These are phyloP conservation scores for Arxiozyma slooffiae DNA, from an alignment of 1,139 yeast species.

Conservation along the genomic window DNA sequence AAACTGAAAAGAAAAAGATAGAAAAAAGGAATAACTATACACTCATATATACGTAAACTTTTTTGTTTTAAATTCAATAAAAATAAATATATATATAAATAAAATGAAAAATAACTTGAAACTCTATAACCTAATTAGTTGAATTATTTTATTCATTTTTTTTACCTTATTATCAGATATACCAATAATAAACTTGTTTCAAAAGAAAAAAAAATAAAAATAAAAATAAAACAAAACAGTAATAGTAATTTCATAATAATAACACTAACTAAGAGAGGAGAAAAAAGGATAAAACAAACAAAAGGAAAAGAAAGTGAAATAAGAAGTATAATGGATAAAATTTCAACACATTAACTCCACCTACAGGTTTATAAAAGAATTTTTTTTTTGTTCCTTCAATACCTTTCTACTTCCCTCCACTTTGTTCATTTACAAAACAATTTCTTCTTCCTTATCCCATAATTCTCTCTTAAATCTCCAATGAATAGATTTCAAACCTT, in stretches of 20 bases:
- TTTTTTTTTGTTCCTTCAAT: not conserved
- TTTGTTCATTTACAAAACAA: conserved; percentile 27
- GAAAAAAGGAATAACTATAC: not conserved
- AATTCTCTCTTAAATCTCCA: conserved; percentile 56
- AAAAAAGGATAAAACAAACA: too few species aligned
- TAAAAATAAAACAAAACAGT: too few species aligned
- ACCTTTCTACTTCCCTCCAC: not conserved
- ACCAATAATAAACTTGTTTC: not conserved
- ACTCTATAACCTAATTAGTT: not conserved
- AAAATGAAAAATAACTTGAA: not conserved
- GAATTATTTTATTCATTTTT: too few species aligned
- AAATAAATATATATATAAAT: too few species aligned
- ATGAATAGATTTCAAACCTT: conserved; percentile 41
- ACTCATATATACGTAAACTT: not conserved
- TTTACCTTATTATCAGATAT: too few species aligned
- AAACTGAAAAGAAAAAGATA: too few species aligned
- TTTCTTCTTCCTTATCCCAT: conserved; percentile 52
- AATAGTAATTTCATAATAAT: not conserved
- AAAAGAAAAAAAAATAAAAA: too few species aligned
- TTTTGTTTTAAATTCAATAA: not conserved
- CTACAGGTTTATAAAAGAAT: too few species aligned
- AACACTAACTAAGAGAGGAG: not conserved
- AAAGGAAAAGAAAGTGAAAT: too few species aligned
- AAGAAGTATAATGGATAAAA: not conserved
- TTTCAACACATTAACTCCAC: not conserved